A percentile compares a stretch with the other conserved stretches of the same genome.
Conservation (phyloP, 495 filamentous ascomycete species). For the Aspergillus saccharolyticus region DNA sequence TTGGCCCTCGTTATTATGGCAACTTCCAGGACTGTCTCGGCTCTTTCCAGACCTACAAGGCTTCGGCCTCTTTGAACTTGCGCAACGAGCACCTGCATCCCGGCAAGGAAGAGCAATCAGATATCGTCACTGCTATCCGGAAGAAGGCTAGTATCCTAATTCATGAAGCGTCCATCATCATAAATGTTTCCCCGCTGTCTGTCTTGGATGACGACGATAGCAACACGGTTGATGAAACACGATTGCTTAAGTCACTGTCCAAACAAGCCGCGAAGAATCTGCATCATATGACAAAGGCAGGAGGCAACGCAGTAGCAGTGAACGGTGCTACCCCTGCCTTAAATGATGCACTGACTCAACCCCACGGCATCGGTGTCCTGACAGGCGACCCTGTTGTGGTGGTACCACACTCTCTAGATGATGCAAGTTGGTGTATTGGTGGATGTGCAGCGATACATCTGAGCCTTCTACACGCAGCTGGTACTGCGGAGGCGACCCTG, state of each 20-base stretch:
- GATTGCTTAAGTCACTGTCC: conserved; percentile 71
- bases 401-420: conserved; percentile 76
- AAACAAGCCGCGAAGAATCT: conserved; percentile 67
- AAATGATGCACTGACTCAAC: conserved; percentile 75
- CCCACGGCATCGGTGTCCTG: conserved; percentile 74
- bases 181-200: conserved; percentile 75
- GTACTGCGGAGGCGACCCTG: conserved; percentile 61
- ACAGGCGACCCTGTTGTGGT: conserved; percentile 80
- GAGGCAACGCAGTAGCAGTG: conserved; percentile 73
- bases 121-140: conserved; percentile 83
- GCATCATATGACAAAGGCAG: conserved; percentile 63
- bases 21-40: conserved; percentile 96
- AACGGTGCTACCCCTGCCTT: conserved; percentile 85
- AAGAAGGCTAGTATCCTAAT: conserved; percentile 74
- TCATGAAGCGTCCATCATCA: conserved; percentile 74
- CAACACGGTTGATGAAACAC: conserved; percentile 63
- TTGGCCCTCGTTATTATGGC: conserved; percentile 85
- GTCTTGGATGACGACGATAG: conserved; percentile 71
- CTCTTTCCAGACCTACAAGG: conserved; percentile 92
- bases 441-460: conserved; percentile 81
- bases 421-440: conserved; percentile 86
- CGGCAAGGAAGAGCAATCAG: conserved; percentile 85
- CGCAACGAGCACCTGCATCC: conserved; percentile 89
- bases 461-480: conserved; percentile 73
- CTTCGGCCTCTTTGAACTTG: conserved; percentile 85